These are phyloP conservation scores for Gracilariopsis chorda DNA, from an alignment of 23 red algal species.

Conservation along the genomic window DNA sequence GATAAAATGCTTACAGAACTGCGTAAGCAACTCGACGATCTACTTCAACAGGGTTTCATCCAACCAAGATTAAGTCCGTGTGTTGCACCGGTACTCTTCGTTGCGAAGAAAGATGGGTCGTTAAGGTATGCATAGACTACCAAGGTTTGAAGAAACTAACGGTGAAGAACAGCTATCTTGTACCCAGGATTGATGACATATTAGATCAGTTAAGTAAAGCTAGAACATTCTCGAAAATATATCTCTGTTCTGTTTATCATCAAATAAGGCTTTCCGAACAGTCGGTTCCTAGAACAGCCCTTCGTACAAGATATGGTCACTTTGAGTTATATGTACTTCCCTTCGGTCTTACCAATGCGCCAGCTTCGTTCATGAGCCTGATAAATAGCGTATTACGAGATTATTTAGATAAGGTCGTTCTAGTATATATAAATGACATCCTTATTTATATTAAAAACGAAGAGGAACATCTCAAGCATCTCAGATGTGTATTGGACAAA, in stretches of 20 bases:
- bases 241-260: background rate
- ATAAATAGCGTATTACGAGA: slow-evolving; percentile 9
- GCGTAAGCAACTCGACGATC: background rate
- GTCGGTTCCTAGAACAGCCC: background rate
- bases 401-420: background rate
- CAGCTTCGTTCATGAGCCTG: background rate
- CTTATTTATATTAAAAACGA: background rate
- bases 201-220: background rate
- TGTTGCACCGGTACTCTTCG: background rate
- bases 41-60: slow-evolving; percentile 8
- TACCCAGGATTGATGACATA: background rate
- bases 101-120: slow-evolving; percentile 1
- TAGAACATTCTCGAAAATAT: background rate
- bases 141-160: background rate
- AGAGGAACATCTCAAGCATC: background rate
- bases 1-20: background rate
- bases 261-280: background rate
- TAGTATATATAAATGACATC: slow-evolving; percentile 3
- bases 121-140: background rate
- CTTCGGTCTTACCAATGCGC: slow-evolving; percentile 1
- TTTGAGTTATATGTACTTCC: slow-evolving; percentile 8
- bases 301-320: background rate
- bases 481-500: background rate
- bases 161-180: background rate
- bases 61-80: slow-evolving; percentile 4